Conservation (phyloP, 257 asterid genomes). For the Gentiana macrophylla region DNA sequence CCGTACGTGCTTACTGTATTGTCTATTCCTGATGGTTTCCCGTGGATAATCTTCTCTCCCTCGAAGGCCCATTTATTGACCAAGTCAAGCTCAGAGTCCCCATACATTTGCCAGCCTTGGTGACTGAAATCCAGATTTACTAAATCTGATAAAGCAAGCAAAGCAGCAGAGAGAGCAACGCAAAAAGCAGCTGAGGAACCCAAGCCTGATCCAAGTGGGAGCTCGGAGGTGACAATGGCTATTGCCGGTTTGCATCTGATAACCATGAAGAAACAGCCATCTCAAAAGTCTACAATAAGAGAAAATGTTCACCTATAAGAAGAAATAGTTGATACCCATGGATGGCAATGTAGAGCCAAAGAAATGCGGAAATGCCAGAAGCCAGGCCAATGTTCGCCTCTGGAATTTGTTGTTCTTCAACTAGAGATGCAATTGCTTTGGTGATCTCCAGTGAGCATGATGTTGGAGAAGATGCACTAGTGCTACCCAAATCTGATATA, state of each 20-base stretch:
- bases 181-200: constrained; percentile 97
- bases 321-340: constrained; percentile 47
- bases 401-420: constrained; percentile 65
- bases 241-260: constrained; percentile 79
- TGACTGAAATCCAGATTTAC: constrained; percentile 57
- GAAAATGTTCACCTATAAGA: constrained; percentile 3
- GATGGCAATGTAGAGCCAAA: constrained; percentile 78
- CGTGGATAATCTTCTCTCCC: constrained; percentile 93
- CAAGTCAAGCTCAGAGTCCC: constrained; percentile 64
- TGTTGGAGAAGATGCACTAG: constrained; percentile 43
- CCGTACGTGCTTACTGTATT: constrained; percentile 97
- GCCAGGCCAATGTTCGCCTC: constrained; percentile 55
- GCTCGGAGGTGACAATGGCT: constrained; percentile 74
- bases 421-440: constrained; percentile 63
- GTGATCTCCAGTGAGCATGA: constrained; percentile 64
- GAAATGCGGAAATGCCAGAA: constrained; percentile 79
- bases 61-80: constrained; percentile 96
- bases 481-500: constrained; percentile 48
- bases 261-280: constrained; percentile 7
- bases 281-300: no score
- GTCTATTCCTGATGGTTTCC: constrained; percentile 98
- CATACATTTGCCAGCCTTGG: constrained; percentile 83
- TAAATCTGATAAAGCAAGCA: constrained; percentile 65
- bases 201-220: constrained; percentile 93
- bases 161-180: constrained; percentile 81